Evolutionary conservation across 805 yeast genomes (phyloP).

Genomic region (Candida pseudoglaebosa): DNA sequence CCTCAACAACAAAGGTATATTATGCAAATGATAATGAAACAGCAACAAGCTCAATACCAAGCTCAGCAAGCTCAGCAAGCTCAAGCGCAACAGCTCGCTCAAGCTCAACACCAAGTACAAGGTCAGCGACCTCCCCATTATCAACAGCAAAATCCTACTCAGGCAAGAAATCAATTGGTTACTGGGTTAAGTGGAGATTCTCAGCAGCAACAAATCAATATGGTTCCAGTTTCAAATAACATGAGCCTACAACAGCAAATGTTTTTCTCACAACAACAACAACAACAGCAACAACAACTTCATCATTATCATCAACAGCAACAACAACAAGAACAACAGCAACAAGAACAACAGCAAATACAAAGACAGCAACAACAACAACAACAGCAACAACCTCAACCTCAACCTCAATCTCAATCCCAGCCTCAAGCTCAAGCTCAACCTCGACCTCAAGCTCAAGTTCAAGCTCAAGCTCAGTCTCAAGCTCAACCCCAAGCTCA

Average conservation of each 20-base stretch:
- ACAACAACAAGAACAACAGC: slow-evolving; percentile 11
- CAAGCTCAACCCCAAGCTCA: slow-evolving; percentile 1
- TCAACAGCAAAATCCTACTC: slow-evolving; percentile 5
- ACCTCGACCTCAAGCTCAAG: slow-evolving; percentile 1
- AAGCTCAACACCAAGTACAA: slow-evolving; percentile 21
- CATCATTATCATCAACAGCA: no score
- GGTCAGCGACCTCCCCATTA: slow-evolving; percentile 17
- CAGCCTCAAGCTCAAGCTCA: neutral
- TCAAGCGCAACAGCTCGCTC: slow-evolving; percentile 9
- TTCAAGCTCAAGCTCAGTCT: slow-evolving; percentile 3
- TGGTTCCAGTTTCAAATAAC: slow-evolving; percentile 12
- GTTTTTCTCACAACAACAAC: slow-evolving; percentile 22
- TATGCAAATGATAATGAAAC: slow-evolving; percentile 7
- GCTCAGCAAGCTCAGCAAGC: neutral
- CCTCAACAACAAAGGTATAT: slow-evolving; percentile 7
- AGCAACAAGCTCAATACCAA: slow-evolving; percentile 24
- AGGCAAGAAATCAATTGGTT: slow-evolving; percentile 1
- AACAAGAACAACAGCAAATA: slow-evolving; percentile 4
- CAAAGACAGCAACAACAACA: slow-evolving; percentile 7
- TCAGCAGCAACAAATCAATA: slow-evolving; percentile 14
- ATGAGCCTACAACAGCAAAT: slow-evolving; percentile 27
- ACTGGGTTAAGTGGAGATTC: slow-evolving; percentile 9
- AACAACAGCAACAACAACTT: slow-evolving; percentile 14
- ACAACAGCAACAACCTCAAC: slow-evolving; percentile 9
- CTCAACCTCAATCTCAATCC: slow-evolving; percentile 3